Evolutionary conservation across 805 yeast species (phyloP).

Genomic region (Metschnikowia drakensbergensis): DNA sequence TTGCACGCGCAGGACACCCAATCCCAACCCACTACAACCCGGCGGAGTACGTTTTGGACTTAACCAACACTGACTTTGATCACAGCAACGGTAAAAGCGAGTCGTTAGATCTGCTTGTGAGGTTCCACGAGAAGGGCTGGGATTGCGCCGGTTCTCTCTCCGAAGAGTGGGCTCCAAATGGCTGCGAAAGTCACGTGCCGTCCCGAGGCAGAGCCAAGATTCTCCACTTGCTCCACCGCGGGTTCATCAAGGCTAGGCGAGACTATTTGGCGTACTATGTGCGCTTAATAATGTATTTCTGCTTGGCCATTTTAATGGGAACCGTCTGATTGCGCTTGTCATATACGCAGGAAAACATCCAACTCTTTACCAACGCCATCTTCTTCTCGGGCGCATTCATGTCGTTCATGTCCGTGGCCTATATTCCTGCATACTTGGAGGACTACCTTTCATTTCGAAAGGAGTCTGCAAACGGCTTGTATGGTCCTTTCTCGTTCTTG

Average conservation of each 20-base stretch:
- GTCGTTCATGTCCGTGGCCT: constrained; percentile 44
- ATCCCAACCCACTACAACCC: constrained; percentile 22
- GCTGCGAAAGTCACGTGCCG: neutral
- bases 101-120: constrained; percentile 5
- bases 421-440: constrained; percentile 38
- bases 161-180: neutral
- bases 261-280: constrained; percentile 37
- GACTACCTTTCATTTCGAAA: constrained; percentile 28
- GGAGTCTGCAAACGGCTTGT: constrained; percentile 35
- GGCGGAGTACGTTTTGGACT: constrained; percentile 28
- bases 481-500: constrained; percentile 35
- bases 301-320: constrained; percentile 40
- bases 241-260: constrained; percentile 29
- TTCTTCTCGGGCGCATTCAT: constrained; percentile 44
- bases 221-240: constrained; percentile 22
- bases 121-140: neutral
- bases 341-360: constrained; percentile 21
- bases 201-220: constrained; percentile 9
- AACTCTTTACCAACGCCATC: constrained; percentile 30
- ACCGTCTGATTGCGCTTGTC: constrained; percentile 34
- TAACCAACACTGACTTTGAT: constrained; percentile 27
- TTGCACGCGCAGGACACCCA: constrained; percentile 26
- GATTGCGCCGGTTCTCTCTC: neutral
- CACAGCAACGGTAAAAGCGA: neutral
- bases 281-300: constrained; percentile 36